Evolutionary conservation across 495 filamentous ascomycete species (phyloP).

Genomic region (Trichoderma orchidacearum): DNA sequence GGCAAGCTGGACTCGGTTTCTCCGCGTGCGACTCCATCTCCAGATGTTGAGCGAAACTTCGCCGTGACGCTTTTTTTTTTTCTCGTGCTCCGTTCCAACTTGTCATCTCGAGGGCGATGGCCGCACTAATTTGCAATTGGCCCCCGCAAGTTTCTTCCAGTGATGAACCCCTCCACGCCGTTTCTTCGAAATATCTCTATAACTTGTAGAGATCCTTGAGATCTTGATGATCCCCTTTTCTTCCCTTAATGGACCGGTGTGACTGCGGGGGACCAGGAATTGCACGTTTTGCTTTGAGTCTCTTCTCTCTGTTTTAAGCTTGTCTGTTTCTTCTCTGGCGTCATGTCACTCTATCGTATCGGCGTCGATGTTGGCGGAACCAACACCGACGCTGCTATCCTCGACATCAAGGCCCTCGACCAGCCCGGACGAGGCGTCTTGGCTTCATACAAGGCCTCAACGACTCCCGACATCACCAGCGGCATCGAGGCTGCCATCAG

Average conservation of each 20-base stretch:
- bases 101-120: background rate
- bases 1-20: too few relatives aligned
- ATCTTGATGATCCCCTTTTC: background rate
- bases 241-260: background rate
- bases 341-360: background rate
- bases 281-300: background rate
- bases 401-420: background rate
- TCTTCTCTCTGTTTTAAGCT: background rate
- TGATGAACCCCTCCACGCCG: background rate
- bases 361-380: background rate
- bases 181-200: background rate
- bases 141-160: background rate
- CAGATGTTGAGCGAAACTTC: background rate
- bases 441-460: background rate
- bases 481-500: slow-evolving; percentile 25
- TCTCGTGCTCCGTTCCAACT: background rate
- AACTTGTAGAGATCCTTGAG: background rate
- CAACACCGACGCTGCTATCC: background rate
- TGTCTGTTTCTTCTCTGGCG: background rate
- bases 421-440: background rate
- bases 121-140: background rate
- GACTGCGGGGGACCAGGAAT: background rate
- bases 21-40: background rate
- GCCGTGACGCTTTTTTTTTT: background rate
- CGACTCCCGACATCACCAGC: slow-evolving; percentile 24